Evolutionary conservation across 768 basidiomycete species (phyloP), one percentile per base, ranked within the genome.

Genomic region (Lactarius hatsudake): DNA sequence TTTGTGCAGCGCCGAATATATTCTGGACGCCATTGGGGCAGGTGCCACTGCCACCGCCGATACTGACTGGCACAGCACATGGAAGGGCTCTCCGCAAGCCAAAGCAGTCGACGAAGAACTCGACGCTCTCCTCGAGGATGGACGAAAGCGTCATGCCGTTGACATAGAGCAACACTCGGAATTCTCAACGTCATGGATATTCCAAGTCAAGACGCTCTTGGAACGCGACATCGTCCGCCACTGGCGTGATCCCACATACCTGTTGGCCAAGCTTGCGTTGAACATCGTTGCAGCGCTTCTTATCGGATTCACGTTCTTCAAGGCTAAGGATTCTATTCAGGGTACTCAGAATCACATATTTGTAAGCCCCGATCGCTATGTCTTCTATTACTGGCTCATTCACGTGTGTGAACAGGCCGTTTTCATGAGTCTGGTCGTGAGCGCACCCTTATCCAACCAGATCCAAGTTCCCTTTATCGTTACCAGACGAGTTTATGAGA

Each of bases 11-110:
- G 81, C 81, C 0, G 81, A 82, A 69, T 82, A 80, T 72, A 80
- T 82, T 72, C 76, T 87, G 38, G 79, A 83, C 53, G 81, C 79
- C 30, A 86, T 86, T 48, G 87, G 85, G 23, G 84, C 86, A 6
- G 86, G 86, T 5, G 81, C 81, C 5, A 82, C 84, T 0, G 79
- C 81, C 5, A 75, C 77, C 12, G 78, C 76, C 6, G 64, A 72
- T 12, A 73, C 74, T 23, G 80, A 87, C 71, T 88, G 87, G 86
- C 75, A 82, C 59, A 73, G 79, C 13, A 66, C 77, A 1, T 88
- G 85, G 86, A 74, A 75, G 48, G 72, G 80, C 32, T 83, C 82
- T 0, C 71, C 75, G 0, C 81, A 86, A 67, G 77, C 79, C 51
- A 68, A 62, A 9, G 48, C 48, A 2, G 74, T 83, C 58, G 74